Percentiles rank a stretch among this genome's conserved stretches.
Conservation (phyloP, 306 rosid species). For the Datisca glomerata region DNA sequence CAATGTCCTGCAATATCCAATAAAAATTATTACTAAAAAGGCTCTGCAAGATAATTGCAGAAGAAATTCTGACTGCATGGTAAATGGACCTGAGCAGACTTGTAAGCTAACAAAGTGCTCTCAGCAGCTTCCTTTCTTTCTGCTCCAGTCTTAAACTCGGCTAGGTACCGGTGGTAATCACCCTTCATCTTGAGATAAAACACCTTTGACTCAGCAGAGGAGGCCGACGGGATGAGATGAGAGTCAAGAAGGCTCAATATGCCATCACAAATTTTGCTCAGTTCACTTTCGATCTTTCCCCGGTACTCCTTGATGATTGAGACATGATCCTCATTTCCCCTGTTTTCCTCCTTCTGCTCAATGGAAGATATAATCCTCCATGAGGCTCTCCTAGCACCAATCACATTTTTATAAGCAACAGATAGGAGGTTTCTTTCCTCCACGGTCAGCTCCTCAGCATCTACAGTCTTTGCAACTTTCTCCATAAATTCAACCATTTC, state of each 20-base stretch:
- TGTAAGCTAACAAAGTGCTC: constrained; percentile 88
- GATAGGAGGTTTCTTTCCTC: constrained; percentile 92
- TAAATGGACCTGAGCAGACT: constrained; percentile 74
- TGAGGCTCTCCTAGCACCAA: constrained; percentile 93
- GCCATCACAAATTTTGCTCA: constrained; percentile 96
- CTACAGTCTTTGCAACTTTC: constrained; percentile 77
- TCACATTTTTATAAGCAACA: constrained; percentile 91
- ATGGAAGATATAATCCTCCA: constrained; percentile 97
- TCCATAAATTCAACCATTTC: constrained; percentile 99
- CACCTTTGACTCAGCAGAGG: constrained; percentile 67
- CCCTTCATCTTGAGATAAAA: constrained; percentile 95
- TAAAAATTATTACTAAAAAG: not conserved
- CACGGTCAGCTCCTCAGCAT: constrained; percentile 70
- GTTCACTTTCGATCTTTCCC: constrained; percentile 68
- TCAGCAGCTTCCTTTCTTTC: constrained; percentile 93
- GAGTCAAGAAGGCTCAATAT: constrained; percentile 75
- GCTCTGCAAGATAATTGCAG: not conserved
- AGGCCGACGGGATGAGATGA: constrained; percentile 78
- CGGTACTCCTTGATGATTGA: constrained; percentile 68
- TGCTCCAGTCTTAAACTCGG: constrained; percentile 77
- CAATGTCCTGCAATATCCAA: constrained; percentile 74
- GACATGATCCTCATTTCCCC: constrained; percentile 85
- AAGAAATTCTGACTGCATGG: not conserved
- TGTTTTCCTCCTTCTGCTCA: constrained; percentile 94
- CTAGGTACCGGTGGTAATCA: constrained; percentile 89